These are phyloP conservation scores for Phylloporus sp. DNA, from an alignment of 768 basidiomycete genomes.

Conservation along the genomic window DNA sequence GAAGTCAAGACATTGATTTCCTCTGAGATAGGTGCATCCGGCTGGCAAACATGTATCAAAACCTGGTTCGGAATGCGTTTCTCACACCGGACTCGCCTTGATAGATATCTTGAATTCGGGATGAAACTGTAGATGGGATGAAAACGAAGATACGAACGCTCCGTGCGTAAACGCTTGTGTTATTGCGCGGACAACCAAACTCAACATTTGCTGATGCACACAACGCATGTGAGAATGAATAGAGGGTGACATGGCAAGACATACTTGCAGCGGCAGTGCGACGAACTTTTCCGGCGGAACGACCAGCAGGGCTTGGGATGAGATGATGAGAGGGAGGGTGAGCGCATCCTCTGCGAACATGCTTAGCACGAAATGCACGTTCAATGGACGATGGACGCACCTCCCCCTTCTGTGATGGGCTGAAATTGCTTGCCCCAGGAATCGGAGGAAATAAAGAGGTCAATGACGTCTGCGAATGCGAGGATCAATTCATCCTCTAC, in stretches of 20 bases:
- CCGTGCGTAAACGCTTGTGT: constrained; percentile 53
- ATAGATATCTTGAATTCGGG: constrained; percentile 19
- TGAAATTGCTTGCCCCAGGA: constrained; percentile 70
- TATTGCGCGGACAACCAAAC: constrained; percentile 42
- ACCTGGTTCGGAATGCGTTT: not conserved
- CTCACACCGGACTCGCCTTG: constrained; percentile 4
- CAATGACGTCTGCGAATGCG: constrained; percentile 70
- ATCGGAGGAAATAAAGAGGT: constrained; percentile 42
- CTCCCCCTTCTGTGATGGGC: constrained; percentile 42
- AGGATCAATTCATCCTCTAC: constrained; percentile 66
- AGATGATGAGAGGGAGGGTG: constrained; percentile 43
- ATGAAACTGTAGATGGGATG: constrained; percentile 30
- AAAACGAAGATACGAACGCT: constrained; percentile 44
- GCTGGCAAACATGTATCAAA: constrained; percentile 19
- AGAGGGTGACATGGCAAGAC: constrained; percentile 28
- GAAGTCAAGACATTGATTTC: constrained; percentile 32
- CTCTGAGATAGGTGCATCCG: constrained; percentile 31
- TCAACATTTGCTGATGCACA: constrained; percentile 22
- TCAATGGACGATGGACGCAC: constrained; percentile 21
- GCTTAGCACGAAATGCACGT: constrained; percentile 6
- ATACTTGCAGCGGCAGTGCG: constrained; percentile 52
- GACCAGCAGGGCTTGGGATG: constrained; percentile 55
- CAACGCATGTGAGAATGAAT: not conserved
- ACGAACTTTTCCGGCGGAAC: constrained; percentile 51
- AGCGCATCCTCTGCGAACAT: constrained; percentile 39